phyloP scores from a whole-genome alignment of 345 rosid genomes.

The Citrus mangshanensis region DNA sequence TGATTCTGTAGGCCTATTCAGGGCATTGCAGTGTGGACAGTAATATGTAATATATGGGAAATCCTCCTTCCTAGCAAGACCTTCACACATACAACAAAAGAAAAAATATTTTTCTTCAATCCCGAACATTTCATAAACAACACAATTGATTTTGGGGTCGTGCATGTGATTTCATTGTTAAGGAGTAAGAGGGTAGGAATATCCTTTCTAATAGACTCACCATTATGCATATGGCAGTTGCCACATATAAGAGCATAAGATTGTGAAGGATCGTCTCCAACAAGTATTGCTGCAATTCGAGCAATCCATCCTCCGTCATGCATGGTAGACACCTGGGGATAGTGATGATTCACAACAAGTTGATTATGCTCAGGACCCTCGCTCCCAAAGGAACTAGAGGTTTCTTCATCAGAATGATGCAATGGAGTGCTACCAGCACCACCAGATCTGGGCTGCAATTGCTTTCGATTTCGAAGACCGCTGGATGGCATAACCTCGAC shows the following conservation, averaged over 20 bases:
- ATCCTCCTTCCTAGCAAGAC: conserved; percentile 87
- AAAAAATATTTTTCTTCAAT: not conserved
- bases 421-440: conserved; percentile 44
- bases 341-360: conserved; percentile 61
- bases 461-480: conserved; percentile 77
- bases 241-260: conserved; percentile 95
- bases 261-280: conserved; percentile 91
- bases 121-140: not conserved
- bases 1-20: conserved; percentile 57
- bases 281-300: conserved; percentile 87
- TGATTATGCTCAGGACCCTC: conserved; percentile 53
- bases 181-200: not conserved
- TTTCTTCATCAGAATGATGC: conserved; percentile 47
- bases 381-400: conserved; percentile 32
- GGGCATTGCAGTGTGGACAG: conserved; percentile 87
- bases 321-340: conserved; percentile 47
- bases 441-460: conserved; percentile 38
- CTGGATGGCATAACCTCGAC: conserved; percentile 57
- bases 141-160: not conserved
- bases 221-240: conserved; percentile 93
- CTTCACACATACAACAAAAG: conserved; percentile 28
- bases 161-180: too few species aligned
- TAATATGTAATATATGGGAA: conserved; percentile 68
- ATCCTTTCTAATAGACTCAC: conserved; percentile 46
- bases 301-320: conserved; percentile 89